Percentiles rank a stretch among this genome's conserved stretches.
phyloP scores from a whole-genome alignment of 805 yeast genomes.

The Candida krabiensis region DNA sequence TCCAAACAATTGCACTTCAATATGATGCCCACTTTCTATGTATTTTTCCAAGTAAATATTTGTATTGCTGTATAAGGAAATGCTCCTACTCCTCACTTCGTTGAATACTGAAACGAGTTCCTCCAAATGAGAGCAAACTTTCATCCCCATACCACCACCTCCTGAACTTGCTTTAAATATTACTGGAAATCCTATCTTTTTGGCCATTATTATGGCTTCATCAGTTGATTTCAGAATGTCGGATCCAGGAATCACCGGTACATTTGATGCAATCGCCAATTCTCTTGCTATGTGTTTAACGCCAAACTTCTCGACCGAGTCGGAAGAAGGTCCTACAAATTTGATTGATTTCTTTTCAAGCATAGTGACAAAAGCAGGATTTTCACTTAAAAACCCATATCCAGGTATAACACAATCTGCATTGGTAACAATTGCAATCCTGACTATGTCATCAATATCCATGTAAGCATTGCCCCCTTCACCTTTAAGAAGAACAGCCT shows the following conservation, averaged over 20 bases:
- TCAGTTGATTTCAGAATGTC: constrained; percentile 66
- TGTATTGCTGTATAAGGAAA: constrained; percentile 86
- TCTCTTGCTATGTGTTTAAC: constrained; percentile 94
- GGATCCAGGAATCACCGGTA: constrained; percentile 96
- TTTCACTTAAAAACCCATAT: constrained; percentile 92
- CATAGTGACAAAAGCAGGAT: constrained; percentile 90
- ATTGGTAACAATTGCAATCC: constrained; percentile 76
- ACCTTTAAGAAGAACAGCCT: constrained; percentile 75
- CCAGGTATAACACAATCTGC: constrained; percentile 96
- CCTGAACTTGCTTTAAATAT: constrained; percentile 98
- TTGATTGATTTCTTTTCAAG: constrained; percentile 78
- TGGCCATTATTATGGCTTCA: constrained; percentile 76
- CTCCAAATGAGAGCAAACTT: constrained; percentile 77
- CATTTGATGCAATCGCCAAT: constrained; percentile 82
- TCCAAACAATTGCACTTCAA: constrained; percentile 93
- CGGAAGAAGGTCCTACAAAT: constrained; percentile 97
- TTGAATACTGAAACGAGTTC: constrained; percentile 82
- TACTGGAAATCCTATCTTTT: constrained; percentile 74
- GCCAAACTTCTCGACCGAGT: constrained; percentile 84
- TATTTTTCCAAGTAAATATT: constrained; percentile 93
- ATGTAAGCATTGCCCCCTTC: constrained; percentile 88
- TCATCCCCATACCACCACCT: constrained; percentile 98
- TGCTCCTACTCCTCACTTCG: constrained; percentile 90
- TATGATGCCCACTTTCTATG: constrained; percentile 92
- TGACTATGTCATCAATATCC: constrained; percentile 75